These are phyloP conservation scores for Durusdinium trenchii DNA, from an alignment of 73 alveolate species.

Conservation along the genomic window DNA sequence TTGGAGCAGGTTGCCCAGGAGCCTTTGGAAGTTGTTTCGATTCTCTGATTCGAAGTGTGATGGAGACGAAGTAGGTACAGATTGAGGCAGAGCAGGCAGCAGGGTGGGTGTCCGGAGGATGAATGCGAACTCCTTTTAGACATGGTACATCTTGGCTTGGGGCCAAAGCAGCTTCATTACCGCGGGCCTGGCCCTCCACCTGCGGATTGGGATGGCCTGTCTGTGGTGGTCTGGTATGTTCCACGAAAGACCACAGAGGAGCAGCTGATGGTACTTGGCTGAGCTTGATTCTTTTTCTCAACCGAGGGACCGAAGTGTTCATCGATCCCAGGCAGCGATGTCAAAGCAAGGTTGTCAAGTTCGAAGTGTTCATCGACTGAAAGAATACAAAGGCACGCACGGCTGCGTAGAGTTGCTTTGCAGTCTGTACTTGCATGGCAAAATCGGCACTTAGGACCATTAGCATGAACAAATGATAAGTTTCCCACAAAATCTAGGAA, in stretches of 20 bases:
- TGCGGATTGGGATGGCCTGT: constrained; percentile 68
- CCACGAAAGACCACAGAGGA: constrained; percentile 66
- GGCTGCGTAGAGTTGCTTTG: neutral
- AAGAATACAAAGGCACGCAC: constrained; percentile 45
- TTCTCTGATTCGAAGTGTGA: neutral
- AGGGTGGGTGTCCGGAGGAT: neutral
- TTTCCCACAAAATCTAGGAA: too few relatives aligned
- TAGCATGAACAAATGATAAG: too few relatives aligned
- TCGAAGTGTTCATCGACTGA: constrained; percentile 49
- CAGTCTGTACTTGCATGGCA: too few relatives aligned
- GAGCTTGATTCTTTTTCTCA: neutral
- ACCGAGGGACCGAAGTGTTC: neutral
- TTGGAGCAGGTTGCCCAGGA: constrained; percentile 90
- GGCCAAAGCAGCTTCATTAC: constrained; percentile 89
- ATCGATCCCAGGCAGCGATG: constrained; percentile 57
- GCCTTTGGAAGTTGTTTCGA: neutral
- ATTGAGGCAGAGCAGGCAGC: too few relatives aligned
- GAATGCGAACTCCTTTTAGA: constrained; percentile 65
- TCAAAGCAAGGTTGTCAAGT: constrained; percentile 75
- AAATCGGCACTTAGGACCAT: too few relatives aligned
- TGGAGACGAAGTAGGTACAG: too few relatives aligned
- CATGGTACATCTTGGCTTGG: constrained; percentile 70
- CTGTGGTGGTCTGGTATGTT: constrained; percentile 67
- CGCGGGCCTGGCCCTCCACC: constrained; percentile 90
- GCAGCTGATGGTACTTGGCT: neutral